Evolutionary conservation across 805 yeast genomes (phyloP), one percentile per base, ranked within the genome.

Genomic region (Kluyveromyces dobzhanskii): DNA sequence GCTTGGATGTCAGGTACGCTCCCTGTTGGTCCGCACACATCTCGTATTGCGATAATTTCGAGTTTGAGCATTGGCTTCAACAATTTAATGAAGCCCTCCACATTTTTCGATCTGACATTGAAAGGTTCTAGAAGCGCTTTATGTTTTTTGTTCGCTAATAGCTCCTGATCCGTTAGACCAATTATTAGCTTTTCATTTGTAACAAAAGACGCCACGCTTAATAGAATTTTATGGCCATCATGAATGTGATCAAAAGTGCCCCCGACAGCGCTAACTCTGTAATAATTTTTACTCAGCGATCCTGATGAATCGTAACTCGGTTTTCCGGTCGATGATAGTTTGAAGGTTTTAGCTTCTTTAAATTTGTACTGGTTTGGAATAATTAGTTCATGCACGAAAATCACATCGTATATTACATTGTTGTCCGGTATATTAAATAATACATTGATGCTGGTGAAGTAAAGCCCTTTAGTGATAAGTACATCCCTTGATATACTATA

Each of bases 161-260:
- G 62, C 38, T 75, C 75, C 9, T 76, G 73, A 9, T 87, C 94
- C 0, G 97, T 86, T 3, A 92, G 66, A 0, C 98, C 99, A 5
- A 92, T 68, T 35, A 90, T 81, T 11, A 92, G 63, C 17, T 59
- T 62, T 2, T 57, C 48, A 2, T 60, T 50, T 0, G 94, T 68
- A 6, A 85, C 46, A 51, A 78, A 86, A 0, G 78, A 75, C 0
- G 94, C 70, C 43, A 84, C 67, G 0, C 92, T 78, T 8, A 92
- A 66, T 19, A 92, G 65, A 21, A 92, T 80, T 57, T 84, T 85
- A 61, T 92, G 99, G 0, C 97, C 99, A 54, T 83, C 94, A 51
- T 92, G 99, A 27, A 92, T 55, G 61, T 92, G 97, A 55, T 92
- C 99, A 64, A 92, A 92, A 0, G 98, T 92, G 0, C 99, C 99